phyloP scores from a whole-genome alignment of 768 basidiomycete species.

The Kwoniella sp. region DNA sequence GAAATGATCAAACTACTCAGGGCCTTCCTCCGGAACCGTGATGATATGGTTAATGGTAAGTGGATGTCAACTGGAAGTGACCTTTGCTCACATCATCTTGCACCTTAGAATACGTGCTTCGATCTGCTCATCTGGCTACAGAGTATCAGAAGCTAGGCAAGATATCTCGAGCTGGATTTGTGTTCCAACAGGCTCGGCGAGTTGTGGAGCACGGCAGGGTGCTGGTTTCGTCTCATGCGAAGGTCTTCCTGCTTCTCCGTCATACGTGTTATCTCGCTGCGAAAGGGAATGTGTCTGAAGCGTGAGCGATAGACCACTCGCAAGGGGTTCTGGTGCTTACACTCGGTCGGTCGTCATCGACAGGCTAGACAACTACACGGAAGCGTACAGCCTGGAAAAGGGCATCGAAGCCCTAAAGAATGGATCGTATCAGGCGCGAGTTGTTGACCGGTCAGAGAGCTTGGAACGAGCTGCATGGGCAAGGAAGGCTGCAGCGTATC shows the following conservation, averaged over 20 bases:
- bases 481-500: constrained; percentile 62
- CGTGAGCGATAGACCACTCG: constrained; percentile 56
- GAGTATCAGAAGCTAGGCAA: constrained; percentile 79
- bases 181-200: constrained; percentile 54
- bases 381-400: constrained; percentile 51
- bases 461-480: constrained; percentile 72
- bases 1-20: constrained; percentile 64
- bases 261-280: constrained; percentile 47
- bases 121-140: constrained; percentile 68
- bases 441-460: constrained; percentile 58
- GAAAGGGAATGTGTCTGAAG: constrained; percentile 8
- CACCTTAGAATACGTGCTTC: constrained; percentile 63
- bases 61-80: neutral
- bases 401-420: constrained; percentile 54
- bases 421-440: constrained; percentile 57
- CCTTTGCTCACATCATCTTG: constrained; percentile 48
- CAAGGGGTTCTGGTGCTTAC: constrained; percentile 43
- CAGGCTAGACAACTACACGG: constrained; percentile 34
- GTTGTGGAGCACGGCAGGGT: constrained; percentile 6
- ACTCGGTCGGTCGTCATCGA: no score
- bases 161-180: constrained; percentile 59
- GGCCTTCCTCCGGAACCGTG: constrained; percentile 58
- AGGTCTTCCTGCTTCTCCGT: constrained; percentile 59
- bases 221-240: constrained; percentile 37
- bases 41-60: constrained; percentile 56